phyloP scores from a whole-genome alignment of 2,329 filamentous ascomycete species.

The Mariannaea sp. region DNA sequence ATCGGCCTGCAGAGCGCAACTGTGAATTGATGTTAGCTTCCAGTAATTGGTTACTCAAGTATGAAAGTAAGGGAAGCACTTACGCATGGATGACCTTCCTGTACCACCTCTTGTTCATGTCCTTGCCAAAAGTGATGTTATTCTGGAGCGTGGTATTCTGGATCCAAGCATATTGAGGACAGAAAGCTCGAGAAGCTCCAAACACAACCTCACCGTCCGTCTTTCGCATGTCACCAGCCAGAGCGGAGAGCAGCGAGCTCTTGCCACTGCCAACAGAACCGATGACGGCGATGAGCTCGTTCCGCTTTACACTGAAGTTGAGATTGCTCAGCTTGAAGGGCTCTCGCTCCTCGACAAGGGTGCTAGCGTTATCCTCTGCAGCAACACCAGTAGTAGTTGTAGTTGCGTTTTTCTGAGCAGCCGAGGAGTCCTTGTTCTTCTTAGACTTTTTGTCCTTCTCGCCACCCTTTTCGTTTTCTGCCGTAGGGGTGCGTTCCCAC shows the following conservation, averaged over 20 bases:
- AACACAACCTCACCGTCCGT: conserved; percentile 74
- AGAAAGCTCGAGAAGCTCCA: conserved; percentile 84
- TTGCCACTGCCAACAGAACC: conserved; percentile 90
- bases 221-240: conserved; percentile 93
- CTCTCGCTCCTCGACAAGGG: conserved; percentile 61
- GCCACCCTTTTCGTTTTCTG: conserved; percentile 52
- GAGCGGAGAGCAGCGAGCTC: conserved; percentile 82
- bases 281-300: conserved; percentile 84
- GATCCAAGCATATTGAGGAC: conserved; percentile 97
- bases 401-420: conserved; percentile 40
- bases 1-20: conserved; percentile 82
- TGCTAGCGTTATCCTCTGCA: conserved; percentile 58
- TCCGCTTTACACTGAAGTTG: conserved; percentile 69
- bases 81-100: conserved; percentile 77
- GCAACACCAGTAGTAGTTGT: no score
- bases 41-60: conserved; percentile 13
- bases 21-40: conserved; percentile 31
- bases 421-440: conserved; percentile 29
- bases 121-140: conserved; percentile 90
- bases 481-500: conserved; percentile 74
- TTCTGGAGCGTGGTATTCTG: conserved; percentile 86
- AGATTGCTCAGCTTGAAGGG: conserved; percentile 76
- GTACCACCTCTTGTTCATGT: conserved; percentile 78
- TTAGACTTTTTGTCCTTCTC: conserved; percentile 54
- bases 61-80: conserved; percentile 39